These are phyloP conservation scores for Sporisorium reilianum DNA, from an alignment of 1,284 basidiomycete genomes.

Conservation along the genomic window DNA sequence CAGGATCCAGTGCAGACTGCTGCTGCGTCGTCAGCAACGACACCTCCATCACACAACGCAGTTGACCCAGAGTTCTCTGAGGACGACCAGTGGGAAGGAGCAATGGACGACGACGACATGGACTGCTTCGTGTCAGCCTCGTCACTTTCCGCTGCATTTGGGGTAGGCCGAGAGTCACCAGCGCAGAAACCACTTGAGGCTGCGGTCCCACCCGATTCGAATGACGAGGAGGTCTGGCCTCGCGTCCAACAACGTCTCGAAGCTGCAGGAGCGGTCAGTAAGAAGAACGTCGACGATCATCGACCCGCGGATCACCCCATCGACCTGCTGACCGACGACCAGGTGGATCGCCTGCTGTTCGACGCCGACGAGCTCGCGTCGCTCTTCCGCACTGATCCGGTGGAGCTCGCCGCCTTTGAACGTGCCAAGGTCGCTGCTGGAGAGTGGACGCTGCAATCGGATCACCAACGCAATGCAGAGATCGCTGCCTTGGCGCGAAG, in stretches of 20 bases:
- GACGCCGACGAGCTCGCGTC: slow-evolving; percentile 19
- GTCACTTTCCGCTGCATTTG: not conserved
- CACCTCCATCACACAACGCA: not conserved
- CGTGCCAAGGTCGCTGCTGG: slow-evolving; percentile 30
- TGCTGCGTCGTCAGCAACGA: not conserved
- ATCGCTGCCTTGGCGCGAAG: slow-evolving; percentile 9
- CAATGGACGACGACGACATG: slow-evolving; percentile 19
- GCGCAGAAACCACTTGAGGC: not conserved
- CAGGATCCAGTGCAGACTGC: not conserved
- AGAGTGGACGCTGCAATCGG: slow-evolving; percentile 16
- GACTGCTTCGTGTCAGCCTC: slow-evolving; percentile 25
- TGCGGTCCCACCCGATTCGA: not conserved
- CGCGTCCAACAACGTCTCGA: slow-evolving; percentile 10
- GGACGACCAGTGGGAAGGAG: not conserved
- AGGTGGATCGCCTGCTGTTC: slow-evolving; percentile 40
- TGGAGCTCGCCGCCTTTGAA: slow-evolving; percentile 21
- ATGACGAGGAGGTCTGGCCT: slow-evolving; percentile 19
- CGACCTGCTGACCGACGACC: slow-evolving; percentile 33
- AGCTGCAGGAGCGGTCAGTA: slow-evolving; percentile 7
- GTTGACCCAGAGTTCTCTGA: not conserved
- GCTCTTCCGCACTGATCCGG: slow-evolving; percentile 25
- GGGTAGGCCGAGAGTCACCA: not conserved
- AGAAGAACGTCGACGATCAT: not conserved
- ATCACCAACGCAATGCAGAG: slow-evolving; percentile 10
- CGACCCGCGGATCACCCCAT: slow-evolving; percentile 15